These are phyloP conservation scores for Scytalidium lignicola DNA, from an alignment of 2,329 filamentous ascomycete species.

Conservation along the genomic window DNA sequence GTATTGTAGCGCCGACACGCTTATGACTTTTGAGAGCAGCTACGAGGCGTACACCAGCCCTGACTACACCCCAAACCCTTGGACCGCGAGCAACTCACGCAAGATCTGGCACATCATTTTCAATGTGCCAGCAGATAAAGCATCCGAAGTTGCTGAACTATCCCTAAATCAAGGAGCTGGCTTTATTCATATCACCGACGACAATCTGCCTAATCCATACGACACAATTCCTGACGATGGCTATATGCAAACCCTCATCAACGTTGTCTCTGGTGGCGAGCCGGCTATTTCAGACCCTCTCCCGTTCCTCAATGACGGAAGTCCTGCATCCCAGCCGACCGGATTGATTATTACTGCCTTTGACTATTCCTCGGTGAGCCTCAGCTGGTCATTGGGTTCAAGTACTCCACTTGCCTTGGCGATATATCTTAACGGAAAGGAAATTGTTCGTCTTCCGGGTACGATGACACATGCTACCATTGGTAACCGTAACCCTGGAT, in stretches of 20 bases:
- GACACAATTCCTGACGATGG: constrained; percentile 8
- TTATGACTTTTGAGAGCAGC: constrained; percentile 26
- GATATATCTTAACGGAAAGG: neutral
- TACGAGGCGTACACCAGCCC: constrained; percentile 21
- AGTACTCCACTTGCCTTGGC: constrained; percentile 3
- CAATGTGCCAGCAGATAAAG: constrained; percentile 17
- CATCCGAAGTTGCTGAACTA: constrained; percentile 2
- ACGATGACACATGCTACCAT: neutral
- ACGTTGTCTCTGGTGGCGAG: constrained; percentile 5
- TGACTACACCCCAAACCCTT: constrained; percentile 19
- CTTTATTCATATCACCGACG: constrained; percentile 4
- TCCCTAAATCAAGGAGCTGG: constrained; percentile 4
- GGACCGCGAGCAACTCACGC: constrained; percentile 23
- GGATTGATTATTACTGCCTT: neutral
- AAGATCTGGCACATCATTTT: constrained; percentile 31
- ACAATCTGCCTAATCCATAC: constrained; percentile 6
- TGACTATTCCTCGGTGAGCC: constrained; percentile 8
- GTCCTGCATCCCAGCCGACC: neutral
- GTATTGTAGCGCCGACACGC: constrained; percentile 16
- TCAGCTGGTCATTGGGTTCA: constrained; percentile 3
- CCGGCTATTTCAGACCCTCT: neutral
- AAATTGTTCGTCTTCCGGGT: neutral
- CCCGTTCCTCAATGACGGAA: neutral
- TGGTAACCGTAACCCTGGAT: neutral
- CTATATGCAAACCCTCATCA: constrained; percentile 9